Percentiles rank a stretch among this genome's conserved stretches.
Conservation (phyloP, 345 rosid genomes). For the Ceriops tagal region DNA sequence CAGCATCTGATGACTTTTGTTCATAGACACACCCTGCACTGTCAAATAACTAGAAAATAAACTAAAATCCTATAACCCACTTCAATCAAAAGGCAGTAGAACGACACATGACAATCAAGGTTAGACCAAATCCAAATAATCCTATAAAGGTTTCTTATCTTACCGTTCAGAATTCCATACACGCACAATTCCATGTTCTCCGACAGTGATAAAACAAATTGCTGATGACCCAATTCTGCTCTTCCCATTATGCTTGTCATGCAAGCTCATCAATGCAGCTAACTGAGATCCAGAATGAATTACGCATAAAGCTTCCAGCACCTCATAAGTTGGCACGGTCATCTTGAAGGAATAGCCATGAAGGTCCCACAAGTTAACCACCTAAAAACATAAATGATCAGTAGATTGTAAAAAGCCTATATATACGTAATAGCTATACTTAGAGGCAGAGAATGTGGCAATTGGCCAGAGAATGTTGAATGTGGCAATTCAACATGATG, state of each 20-base stretch:
- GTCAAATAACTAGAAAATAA: constrained; percentile 31
- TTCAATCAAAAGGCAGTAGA: constrained; percentile 4
- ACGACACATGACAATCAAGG: too few relatives aligned
- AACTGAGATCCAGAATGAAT: constrained; percentile 51
- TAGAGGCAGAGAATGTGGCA: not conserved
- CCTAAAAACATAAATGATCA: constrained; percentile 43
- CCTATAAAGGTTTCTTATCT: not conserved
- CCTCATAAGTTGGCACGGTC: constrained; percentile 79
- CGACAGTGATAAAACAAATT: constrained; percentile 66
- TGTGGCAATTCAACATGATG: not conserved
- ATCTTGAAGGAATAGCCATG: constrained; percentile 61
- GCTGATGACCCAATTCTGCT: constrained; percentile 32
- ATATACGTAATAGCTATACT: not conserved
- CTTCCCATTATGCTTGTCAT: constrained; percentile 40
- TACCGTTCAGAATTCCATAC: constrained; percentile 90
- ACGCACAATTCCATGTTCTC: constrained; percentile 82
- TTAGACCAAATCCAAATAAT: too few relatives aligned
- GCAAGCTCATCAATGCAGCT: constrained; percentile 43
- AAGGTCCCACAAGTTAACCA: constrained; percentile 93
- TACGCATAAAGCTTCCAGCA: constrained; percentile 67
- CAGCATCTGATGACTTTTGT: constrained; percentile 78
- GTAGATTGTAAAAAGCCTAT: constrained; percentile 9
- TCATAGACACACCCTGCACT: constrained; percentile 78
- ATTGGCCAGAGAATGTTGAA: too few relatives aligned
- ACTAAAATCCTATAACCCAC: constrained; percentile 5